Conservation (phyloP, 257 asterid species). For the Ophiorrhiza pumila region DNA sequence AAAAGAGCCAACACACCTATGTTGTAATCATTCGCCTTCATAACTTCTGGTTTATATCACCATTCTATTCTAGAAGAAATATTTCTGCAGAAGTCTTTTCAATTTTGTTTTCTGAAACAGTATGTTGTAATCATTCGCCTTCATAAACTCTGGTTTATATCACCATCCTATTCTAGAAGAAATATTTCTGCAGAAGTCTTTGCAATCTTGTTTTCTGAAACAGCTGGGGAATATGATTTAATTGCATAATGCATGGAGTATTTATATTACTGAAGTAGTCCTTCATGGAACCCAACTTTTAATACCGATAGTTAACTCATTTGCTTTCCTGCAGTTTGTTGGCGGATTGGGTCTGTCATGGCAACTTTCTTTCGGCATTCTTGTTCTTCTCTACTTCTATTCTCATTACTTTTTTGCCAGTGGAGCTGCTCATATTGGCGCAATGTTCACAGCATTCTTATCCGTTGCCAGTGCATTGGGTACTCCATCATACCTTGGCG, state of each 20-base stretch:
- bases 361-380: constrained; percentile 93
- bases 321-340: constrained; percentile 54
- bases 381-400: constrained; percentile 88
- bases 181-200: too few relatives aligned
- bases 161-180: not conserved
- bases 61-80: too few relatives aligned
- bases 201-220: not conserved
- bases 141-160: too few relatives aligned
- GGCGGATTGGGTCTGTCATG: constrained; percentile 95
- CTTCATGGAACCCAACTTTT: not conserved
- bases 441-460: constrained; percentile 95
- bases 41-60: not conserved
- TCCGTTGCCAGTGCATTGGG: constrained; percentile 92
- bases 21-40: not conserved
- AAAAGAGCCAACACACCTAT: not conserved
- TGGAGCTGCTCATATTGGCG: constrained; percentile 98
- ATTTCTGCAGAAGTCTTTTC: too few relatives aligned
- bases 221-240: not conserved
- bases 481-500: constrained; percentile 83
- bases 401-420: constrained; percentile 98
- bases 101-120: too few relatives aligned
- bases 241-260: not conserved
- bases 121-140: too few relatives aligned
- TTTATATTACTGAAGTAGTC: not conserved
- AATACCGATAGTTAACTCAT: constrained; percentile 2